Evolutionary conservation across 768 basidiomycete species (phyloP).

Genomic region (Astraeus odoratus): DNA sequence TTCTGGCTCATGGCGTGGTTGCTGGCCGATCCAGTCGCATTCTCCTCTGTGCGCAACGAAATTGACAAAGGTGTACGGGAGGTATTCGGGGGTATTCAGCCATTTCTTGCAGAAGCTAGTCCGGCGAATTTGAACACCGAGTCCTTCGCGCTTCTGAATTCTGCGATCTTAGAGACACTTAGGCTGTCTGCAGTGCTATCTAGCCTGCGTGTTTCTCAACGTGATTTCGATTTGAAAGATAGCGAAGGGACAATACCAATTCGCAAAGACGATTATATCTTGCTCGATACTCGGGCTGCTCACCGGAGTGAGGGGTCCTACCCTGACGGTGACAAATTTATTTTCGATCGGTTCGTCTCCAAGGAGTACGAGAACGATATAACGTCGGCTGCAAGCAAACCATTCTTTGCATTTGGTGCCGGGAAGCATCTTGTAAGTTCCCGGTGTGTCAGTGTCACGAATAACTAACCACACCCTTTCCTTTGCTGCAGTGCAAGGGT

Average conservation of each 20-base stretch:
- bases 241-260: constrained; percentile 7
- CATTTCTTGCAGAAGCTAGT: constrained; percentile 6
- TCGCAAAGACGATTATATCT: constrained; percentile 15
- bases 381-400: constrained; percentile 10
- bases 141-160: constrained; percentile 14
- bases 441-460: neutral
- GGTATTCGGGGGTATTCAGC: constrained; percentile 7
- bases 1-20: too few relatives aligned
- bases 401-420: constrained; percentile 13
- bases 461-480: neutral
- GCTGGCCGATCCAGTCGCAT: constrained; percentile 34
- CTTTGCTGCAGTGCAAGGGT: neutral
- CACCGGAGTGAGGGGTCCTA: constrained; percentile 13
- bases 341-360: constrained; percentile 17
- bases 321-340: constrained; percentile 10
- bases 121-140: constrained; percentile 12
- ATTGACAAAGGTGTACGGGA: constrained; percentile 29
- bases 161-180: constrained; percentile 23
- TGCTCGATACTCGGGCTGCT: constrained; percentile 12
- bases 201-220: constrained; percentile 10
- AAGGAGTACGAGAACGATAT: constrained; percentile 7
- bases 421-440: constrained; percentile 12
- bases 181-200: constrained; percentile 14
- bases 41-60: constrained; percentile 41
- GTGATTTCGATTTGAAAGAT: constrained; percentile 13